Evolutionary conservation across 2,329 filamentous ascomycete genomes (phyloP), one percentile per base, ranked within the genome.

Genomic region (Colletotrichum sp.): DNA sequence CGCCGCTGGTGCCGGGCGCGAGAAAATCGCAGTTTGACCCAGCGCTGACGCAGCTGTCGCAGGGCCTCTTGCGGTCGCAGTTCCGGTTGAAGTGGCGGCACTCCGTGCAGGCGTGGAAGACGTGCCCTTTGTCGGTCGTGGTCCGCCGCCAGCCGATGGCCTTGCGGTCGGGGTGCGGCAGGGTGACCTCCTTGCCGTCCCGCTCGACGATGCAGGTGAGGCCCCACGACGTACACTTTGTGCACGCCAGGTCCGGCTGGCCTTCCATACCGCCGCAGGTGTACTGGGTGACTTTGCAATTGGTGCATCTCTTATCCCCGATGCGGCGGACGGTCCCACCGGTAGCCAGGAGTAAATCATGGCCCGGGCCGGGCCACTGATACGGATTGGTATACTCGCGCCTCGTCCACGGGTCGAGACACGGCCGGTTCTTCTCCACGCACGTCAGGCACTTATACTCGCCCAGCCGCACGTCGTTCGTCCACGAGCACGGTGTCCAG

Each of bases 21-120:
- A 49, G 79, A 7, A n/a, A 26, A 16, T 80, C 77, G 18, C 79
- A 80, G 10, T 79, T 73, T 4, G 59, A 34, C 2, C 70, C 77
- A 24, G 72, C 39, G 9, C 68, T 24, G 13, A 77, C 71, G 78
- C 85, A 86, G 6, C 80, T 83, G 67, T 86, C 83, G 71, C 85
- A 86, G 2, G 85, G 85, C 24, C 84, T 80, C 69, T 84, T 83
- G 2, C 82, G 81, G 64, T 86, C 85, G 73, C 85, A 86, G 10
- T 34, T 62, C 4, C 66, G 36, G 7, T 39, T 52, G 26, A 67
- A 59, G 4, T 69, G 5, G 8, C 39, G 39, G 24, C 78, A 79
- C 30, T 52, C 55, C 30, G 39, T 21, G 69, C 78, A 78, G 2
- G 60, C 67, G 8, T 16, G 4, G 64, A 78, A 73, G 10, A 32